Base-by-base conservation (phyloP, 495 filamentous ascomycete species). In the Mytilinidion resinicola region DNA sequence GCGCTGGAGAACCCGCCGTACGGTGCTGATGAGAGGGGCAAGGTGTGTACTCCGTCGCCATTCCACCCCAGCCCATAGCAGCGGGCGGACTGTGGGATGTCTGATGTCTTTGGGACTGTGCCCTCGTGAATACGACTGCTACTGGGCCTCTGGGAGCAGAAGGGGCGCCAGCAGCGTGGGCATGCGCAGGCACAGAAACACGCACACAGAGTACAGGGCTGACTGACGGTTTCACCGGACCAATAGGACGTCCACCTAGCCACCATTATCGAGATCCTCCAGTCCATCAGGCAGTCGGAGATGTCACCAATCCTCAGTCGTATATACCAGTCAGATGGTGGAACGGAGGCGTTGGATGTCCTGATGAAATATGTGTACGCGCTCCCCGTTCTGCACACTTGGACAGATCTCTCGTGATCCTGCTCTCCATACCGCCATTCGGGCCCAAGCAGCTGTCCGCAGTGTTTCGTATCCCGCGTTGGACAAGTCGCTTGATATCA, bases 281-380 rank as follows among this genome's bases (percentile, higher is more conserved):
- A 95, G 72, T 88, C 86, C 9, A 95, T 95, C 70, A 88, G 90
- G 61, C 88, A 90, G 70, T 84, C 85, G 48, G 91, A 96, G 65
- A 95, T 96, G 89, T 85, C 85, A 34, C 85, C 87, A 1, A 82
- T 96, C 67, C 74, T 96, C 51, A 81, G 83, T 69, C 78, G 85
- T 12, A 87, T 95, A 59, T 91, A 88, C 69, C 72, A 69, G 14
- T 80, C 82, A 3, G 76, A 85, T 41, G 85, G 86, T 42, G 89
- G 91, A 0, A 79, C 81, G 51, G 91, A 95, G 73, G 72, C 77
- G 5, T 67, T 88, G 61, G 86, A 90, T 64, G 82, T 83, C 17
- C 73, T 90, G 64, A 88, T 87, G 83, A 90, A 90, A 70, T 90
- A 90, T 67, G 67, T 90, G 80, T 90, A 72, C 53, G 74, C 47